Conservation (phyloP, 495 filamentous ascomycete species). For the Talaromyces nanjingensis region DNA sequence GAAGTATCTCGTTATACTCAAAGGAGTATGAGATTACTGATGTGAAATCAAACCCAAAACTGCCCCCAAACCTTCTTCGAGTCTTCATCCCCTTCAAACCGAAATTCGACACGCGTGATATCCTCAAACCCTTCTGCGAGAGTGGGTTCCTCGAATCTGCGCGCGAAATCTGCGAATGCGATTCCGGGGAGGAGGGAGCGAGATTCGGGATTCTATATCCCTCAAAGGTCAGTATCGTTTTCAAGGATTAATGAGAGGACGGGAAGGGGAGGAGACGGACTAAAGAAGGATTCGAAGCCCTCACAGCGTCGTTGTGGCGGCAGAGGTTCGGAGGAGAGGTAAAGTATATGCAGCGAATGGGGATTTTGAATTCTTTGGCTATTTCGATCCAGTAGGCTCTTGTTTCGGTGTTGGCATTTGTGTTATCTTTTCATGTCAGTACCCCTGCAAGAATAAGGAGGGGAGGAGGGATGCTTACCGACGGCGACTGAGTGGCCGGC, state of each 20-base stretch:
- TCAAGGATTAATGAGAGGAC: too few relatives aligned
- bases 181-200: slow-evolving; percentile 65
- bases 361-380: slow-evolving; percentile 60
- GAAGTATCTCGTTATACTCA: too few relatives aligned
- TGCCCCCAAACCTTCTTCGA: slow-evolving; percentile 56
- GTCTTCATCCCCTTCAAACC: slow-evolving; percentile 52
- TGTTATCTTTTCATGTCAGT: slow-evolving; percentile 58
- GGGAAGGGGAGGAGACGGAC: slow-evolving; percentile 14
- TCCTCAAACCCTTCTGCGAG: slow-evolving; percentile 78
- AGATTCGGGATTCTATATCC: slow-evolving; percentile 73
- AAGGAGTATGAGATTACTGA: too few relatives aligned
- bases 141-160: slow-evolving; percentile 65
- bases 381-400: slow-evolving; percentile 68
- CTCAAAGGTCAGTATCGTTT: neutral
- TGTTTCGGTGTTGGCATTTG: slow-evolving; percentile 74
- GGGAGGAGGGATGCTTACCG: slow-evolving; percentile 46
- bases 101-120: slow-evolving; percentile 62
- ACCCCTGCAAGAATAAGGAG: too few relatives aligned
- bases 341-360: slow-evolving; percentile 84
- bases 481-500: slow-evolving; percentile 64
- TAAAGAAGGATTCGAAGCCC: slow-evolving; percentile 56
- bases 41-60: slow-evolving; percentile 66
- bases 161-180: slow-evolving; percentile 68
- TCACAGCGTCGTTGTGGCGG: slow-evolving; percentile 83
- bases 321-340: slow-evolving; percentile 64